Conservation (phyloP, 768 basidiomycete species). For the Boletus patriciae region DNA sequence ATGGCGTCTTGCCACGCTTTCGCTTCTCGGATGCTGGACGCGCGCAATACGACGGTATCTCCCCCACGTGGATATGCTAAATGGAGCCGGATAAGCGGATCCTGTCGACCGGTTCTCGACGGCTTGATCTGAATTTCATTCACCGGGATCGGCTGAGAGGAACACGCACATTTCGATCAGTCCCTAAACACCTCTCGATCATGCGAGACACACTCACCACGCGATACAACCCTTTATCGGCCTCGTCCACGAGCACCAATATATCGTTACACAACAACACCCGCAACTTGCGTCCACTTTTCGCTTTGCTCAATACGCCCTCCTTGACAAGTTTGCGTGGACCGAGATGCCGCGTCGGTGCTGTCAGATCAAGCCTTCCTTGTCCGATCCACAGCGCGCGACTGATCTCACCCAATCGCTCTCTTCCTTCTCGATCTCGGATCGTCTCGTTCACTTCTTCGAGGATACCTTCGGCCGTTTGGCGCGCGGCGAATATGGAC, state of each 20-base stretch:
- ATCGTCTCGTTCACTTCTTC: constrained; percentile 87
- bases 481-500: constrained; percentile 53
- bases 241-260: constrained; percentile 77
- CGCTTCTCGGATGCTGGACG: constrained; percentile 58
- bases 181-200: neutral
- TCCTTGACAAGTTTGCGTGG: constrained; percentile 77
- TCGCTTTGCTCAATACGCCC: constrained; percentile 74
- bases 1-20: constrained; percentile 52
- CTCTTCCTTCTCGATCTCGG: constrained; percentile 75
- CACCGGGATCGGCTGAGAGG: constrained; percentile 67
- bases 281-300: constrained; percentile 76
- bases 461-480: constrained; percentile 70
- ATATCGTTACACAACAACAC: constrained; percentile 89
- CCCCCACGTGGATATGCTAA: constrained; percentile 74
- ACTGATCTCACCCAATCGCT: constrained; percentile 72
- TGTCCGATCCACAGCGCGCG: constrained; percentile 86
- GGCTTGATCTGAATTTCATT: constrained; percentile 62
- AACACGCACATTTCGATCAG: neutral
- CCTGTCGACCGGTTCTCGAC: constrained; percentile 55
- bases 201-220: constrained; percentile 54
- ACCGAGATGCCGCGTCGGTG: constrained; percentile 83
- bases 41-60: constrained; percentile 61
- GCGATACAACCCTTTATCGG: constrained; percentile 68
- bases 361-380: constrained; percentile 87
- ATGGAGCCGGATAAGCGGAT: constrained; percentile 63